These are phyloP conservation scores for Stemphylium lycopersici DNA, from an alignment of 2,329 filamentous ascomycete genomes.

Conservation along the genomic window DNA sequence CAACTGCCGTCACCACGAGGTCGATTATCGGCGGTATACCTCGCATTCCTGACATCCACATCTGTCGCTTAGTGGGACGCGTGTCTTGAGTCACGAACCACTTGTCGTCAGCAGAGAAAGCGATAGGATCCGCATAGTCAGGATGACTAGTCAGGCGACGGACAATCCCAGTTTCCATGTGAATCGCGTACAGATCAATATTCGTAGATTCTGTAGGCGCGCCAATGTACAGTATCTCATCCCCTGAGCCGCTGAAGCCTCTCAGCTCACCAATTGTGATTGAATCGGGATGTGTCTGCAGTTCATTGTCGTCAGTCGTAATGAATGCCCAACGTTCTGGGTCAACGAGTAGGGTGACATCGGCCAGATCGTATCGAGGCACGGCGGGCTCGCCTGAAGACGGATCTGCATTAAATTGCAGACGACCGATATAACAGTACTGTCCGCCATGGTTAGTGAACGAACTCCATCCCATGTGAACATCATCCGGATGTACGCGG, in stretches of 20 bases:
- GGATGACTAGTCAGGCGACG: constrained; percentile 54
- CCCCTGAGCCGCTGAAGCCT: constrained; percentile 53
- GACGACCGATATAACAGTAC: constrained; percentile 45
- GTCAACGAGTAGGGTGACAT: constrained; percentile 16
- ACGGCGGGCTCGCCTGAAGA: not conserved
- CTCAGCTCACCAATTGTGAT: constrained; percentile 49
- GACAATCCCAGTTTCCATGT: constrained; percentile 50
- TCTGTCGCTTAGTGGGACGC: constrained; percentile 50
- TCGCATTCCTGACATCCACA: constrained; percentile 53
- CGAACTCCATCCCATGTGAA: not conserved
- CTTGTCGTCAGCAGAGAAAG: constrained; percentile 52
- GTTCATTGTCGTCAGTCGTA: constrained; percentile 23
- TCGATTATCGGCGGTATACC: constrained; percentile 53
- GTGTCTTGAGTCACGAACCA: constrained; percentile 56
- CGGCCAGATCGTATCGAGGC: constrained; percentile 49
- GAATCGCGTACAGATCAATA: constrained; percentile 53
- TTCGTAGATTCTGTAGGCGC: constrained; percentile 52
- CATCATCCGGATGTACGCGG: constrained; percentile 54
- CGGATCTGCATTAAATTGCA: constrained; percentile 51
- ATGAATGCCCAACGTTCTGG: not conserved
- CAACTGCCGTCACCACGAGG: constrained; percentile 14
- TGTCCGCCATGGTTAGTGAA: constrained; percentile 25
- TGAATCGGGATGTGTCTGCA: constrained; percentile 39
- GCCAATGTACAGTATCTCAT: constrained; percentile 53
- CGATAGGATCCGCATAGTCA: constrained; percentile 54